Evolutionary conservation across 768 basidiomycete species (phyloP).

Genomic region (Naganishia onofrii): DNA sequence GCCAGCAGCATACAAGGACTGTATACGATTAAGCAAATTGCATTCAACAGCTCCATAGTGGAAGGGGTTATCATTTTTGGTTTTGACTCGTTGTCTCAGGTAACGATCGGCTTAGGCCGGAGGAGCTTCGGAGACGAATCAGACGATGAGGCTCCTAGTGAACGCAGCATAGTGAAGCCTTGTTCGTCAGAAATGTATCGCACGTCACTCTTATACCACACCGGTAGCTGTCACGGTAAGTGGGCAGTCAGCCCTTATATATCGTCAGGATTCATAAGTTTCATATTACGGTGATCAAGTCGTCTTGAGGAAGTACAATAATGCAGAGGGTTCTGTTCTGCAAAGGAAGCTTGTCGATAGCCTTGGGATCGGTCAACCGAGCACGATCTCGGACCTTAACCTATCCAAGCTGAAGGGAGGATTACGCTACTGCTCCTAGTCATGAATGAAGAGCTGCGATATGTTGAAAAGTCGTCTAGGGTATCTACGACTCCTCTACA

Average conservation of each 20-base stretch:
- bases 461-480: not conserved
- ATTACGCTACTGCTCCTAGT: not conserved
- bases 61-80: not conserved
- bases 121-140: too few relatives aligned
- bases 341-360: not conserved
- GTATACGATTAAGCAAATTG: too few relatives aligned
- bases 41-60: not conserved
- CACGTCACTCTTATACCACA: too few relatives aligned
- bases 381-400: not conserved
- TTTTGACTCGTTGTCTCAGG: too few relatives aligned
- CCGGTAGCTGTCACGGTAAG: too few relatives aligned
- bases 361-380: not conserved
- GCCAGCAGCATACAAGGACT: too few relatives aligned
- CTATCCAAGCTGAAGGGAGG: not conserved
- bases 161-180: too few relatives aligned
- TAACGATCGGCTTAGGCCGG: too few relatives aligned
- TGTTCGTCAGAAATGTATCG: too few relatives aligned
- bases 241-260: not conserved
- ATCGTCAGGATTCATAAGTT: not conserved
- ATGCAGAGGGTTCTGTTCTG: not conserved
- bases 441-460: not conserved
- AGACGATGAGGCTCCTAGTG: too few relatives aligned
- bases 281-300: not conserved
- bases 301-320: constrained; percentile 9
- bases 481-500: constrained; percentile 2